Evolutionary conservation across 2,329 filamentous ascomycete genomes (phyloP), one percentile per base, ranked within the genome.

Genomic region (Nannizziopsis arthrosporioides): DNA sequence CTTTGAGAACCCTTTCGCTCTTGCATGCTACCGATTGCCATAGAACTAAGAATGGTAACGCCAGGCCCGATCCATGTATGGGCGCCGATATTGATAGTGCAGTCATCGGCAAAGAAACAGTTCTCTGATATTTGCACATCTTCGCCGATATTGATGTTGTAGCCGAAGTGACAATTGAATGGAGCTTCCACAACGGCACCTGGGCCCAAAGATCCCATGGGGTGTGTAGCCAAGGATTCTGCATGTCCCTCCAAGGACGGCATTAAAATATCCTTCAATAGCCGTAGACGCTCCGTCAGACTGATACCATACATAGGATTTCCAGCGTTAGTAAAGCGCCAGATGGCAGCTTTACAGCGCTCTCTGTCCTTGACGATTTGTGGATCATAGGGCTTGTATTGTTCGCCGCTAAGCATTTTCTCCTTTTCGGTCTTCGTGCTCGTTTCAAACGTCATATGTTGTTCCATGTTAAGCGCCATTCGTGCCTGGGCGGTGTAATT

Each of bases 121-220:
- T 86, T 84, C 48, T 85, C 77, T 14, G 84, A 85, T 55, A 98
- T 84, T 48, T 82, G 77, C 2, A 93, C 86, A 54, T 92, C 82
- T 56, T 89, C 82, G 10, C 85, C 89, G 55, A 98, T 84, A 42
- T 77, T 77, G 57, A 96, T 84, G 63, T 98, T 96, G 69, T 94
- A 96, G 0, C 92, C 92, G 60, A 95, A 95, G 59, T 95, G 88
- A 63, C 90, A 95, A 41, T 76, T 81, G 64, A 98, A 96, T 0
- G 90, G 90, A 2, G 85, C 80, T 59, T 94, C 87, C 19, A 98
- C 84, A 37, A 82, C 73, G 4, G 85, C 82, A 48, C 82, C 79
- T 12, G 81, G 76, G n/a, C 86, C 86, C 4, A 92, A 76, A 18
- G 76, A 48, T 77, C 85, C 48, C 70, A 54, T 51, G 63, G 8